Evolutionary conservation across 176 grass and related monocot genomes (phyloP), one percentile per base, ranked within the genome.

Genomic region (Carex scoparia): DNA sequence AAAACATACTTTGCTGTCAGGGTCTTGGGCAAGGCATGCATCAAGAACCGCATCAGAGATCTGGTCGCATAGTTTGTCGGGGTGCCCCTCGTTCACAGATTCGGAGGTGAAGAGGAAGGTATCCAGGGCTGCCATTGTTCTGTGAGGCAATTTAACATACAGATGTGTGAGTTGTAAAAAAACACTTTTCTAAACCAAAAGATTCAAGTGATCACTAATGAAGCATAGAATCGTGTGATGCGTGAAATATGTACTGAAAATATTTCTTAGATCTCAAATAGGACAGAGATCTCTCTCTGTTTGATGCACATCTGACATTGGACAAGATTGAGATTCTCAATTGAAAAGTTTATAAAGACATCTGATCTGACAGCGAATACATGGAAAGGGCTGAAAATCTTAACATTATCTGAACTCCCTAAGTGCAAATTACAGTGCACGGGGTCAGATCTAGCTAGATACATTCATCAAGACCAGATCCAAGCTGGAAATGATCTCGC

Each of bases 31-130:
- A 44, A 61, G 83, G 70, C 57, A 85, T 2, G 68, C 82, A 73
- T 69, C 66, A n/a, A 81, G 79, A 46, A 81, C 79, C 0, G 79
- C 79, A 19, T 81, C 79, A 61, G 79, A 81, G 79, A 81, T 81
- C 79, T 81, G 79, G 58, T 81, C 79, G 57, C 79, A 81, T 1
- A 81, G 79, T 23, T 81, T 81, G 79, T 81, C 79, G 0, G 79
- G 79, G 56, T 81, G 79, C 0, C 79, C 79, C 33, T 81, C 79
- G 32, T 84, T 84, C 9, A 73, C 68, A 12, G 68, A 69, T 40
- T 57, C 66, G 5, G 82, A 73, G 49, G 51, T 84, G 66, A 37
- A 69, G 30, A 73, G 82, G 64, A 84, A 73, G 53, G 79, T 63
- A 5, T 81, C 79, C 15, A 62, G 38, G 13, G 54, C 51, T 63